A percentile compares a stretch with the other conserved stretches of the same genome.
These are phyloP conservation scores for Boechera divaricarpa DNA, from an alignment of 345 rosid species.

Conservation along the genomic window DNA sequence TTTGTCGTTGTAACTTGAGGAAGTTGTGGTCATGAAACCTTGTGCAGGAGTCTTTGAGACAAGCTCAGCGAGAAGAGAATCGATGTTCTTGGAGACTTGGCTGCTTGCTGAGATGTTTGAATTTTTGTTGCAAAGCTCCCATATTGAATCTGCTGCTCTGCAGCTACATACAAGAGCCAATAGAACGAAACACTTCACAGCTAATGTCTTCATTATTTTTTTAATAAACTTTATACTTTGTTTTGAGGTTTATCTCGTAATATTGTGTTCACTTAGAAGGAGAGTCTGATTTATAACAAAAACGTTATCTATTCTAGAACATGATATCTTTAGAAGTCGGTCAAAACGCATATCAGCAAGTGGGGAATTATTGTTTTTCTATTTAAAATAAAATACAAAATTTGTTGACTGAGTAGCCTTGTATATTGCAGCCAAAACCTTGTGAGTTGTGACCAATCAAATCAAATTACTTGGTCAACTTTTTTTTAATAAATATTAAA, in stretches of 20 bases:
- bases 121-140: conserved; percentile 56
- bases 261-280: neutral
- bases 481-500: too few species aligned
- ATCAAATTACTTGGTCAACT: conserved; percentile 23
- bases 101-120: conserved; percentile 44
- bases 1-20: conserved; percentile 45
- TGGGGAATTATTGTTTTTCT: neutral
- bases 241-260: conserved; percentile 9
- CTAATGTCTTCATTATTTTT: conserved; percentile 34
- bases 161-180: conserved; percentile 41
- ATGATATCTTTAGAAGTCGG: conserved; percentile 27
- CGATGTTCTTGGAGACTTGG: conserved; percentile 53
- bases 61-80: conserved; percentile 46
- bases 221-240: neutral
- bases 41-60: conserved; percentile 51
- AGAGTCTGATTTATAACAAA: conserved; percentile 12
- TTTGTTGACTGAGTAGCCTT: conserved; percentile 8
- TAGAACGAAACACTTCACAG: conserved; percentile 35
- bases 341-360: conserved; percentile 33
- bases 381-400: neutral
- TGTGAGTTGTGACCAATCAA: conserved; percentile 35
- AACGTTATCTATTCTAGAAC: conserved; percentile 22
- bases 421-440: conserved; percentile 8
- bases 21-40: conserved; percentile 51
- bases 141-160: conserved; percentile 57